Evolutionary conservation across 352 stramenopile genomes (phyloP), one percentile per base, ranked within the genome.

Genomic region (Paralagenidium karlingii): DNA sequence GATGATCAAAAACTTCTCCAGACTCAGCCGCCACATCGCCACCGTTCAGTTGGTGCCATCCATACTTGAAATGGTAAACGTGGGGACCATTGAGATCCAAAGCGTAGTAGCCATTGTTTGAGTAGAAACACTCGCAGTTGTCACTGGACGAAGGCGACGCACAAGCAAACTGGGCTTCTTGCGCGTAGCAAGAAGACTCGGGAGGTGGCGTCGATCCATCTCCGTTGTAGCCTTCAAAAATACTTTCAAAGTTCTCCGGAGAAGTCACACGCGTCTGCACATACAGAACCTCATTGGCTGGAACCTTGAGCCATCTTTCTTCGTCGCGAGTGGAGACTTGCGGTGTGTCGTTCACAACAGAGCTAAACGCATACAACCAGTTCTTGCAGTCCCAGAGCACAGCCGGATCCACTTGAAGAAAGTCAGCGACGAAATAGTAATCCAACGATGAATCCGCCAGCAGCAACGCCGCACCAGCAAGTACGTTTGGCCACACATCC

Each of bases 1-100:
- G n/a, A n/a, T n/a, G n/a, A n/a, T n/a, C n/a, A n/a, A n/a, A n/a
- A n/a, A n/a, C n/a, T n/a, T n/a, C n/a, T n/a, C n/a, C n/a, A n/a
- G n/a, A n/a, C n/a, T n/a, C n/a, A n/a, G n/a, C n/a, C n/a, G n/a
- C n/a, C n/a, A n/a, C n/a, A n/a, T n/a, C n/a, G n/a, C n/a, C n/a
- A n/a, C n/a, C n/a, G n/a, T n/a, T n/a, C n/a, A n/a, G n/a, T n/a
- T n/a, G n/a, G n/a, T 87, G 69, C 74, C 74, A 87, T 34, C 74
- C 74, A 47, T 83, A 84, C 52, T 87, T 84, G 51, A 78, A 87
- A 49, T 83, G 74, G 50, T 87, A 83, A 24, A 87, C 74, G 34
- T 68, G 60, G 22, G 68, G 65, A 6, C 65, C 63, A 1, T 40
- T 31, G 36, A 31, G 22, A 30, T 60, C 58, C 25, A 60, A 79